A percentile compares a stretch with the other conserved stretches of the same genome.
These are phyloP conservation scores for Alternaria solani DNA, from an alignment of 2,329 filamentous ascomycete species.

Conservation along the genomic window DNA sequence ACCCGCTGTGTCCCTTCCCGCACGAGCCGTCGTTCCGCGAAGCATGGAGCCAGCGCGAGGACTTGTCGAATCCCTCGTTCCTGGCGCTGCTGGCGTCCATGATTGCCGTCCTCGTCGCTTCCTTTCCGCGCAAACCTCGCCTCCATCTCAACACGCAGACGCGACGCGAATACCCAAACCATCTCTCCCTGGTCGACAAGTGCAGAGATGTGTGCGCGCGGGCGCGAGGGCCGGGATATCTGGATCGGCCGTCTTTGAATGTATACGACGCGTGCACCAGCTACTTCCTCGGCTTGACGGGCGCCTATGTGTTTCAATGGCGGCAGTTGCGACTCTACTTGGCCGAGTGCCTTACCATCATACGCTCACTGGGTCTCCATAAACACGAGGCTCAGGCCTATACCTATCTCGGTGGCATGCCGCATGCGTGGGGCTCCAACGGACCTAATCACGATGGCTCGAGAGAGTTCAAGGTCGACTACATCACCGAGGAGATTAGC, in stretches of 20 bases:
- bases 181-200: conserved; percentile 73
- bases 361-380: conserved; percentile 72
- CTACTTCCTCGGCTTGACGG: conserved; percentile 75
- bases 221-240: conserved; percentile 67
- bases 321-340: conserved; percentile 74
- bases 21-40: conserved; percentile 80
- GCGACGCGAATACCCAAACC: conserved; percentile 71
- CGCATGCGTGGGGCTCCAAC: conserved; percentile 46
- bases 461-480: conserved; percentile 51
- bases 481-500: conserved; percentile 62
- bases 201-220: conserved; percentile 74
- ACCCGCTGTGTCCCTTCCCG: conserved; percentile 78
- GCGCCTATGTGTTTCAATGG: conserved; percentile 73
- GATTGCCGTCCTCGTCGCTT: conserved; percentile 76
- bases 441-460: conserved; percentile 48
- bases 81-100: conserved; percentile 76
- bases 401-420: conserved; percentile 48
- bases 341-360: conserved; percentile 74
- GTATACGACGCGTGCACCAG: conserved; percentile 74
- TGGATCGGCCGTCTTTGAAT: conserved; percentile 63
- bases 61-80: conserved; percentile 71
- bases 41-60: conserved; percentile 71
- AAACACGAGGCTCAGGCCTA: conserved; percentile 60
- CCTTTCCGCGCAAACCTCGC: conserved; percentile 75
- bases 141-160: conserved; percentile 73